These are phyloP conservation scores for Globisporangium barbulae DNA, from an alignment of 352 stramenopile species.

Conservation along the genomic window DNA sequence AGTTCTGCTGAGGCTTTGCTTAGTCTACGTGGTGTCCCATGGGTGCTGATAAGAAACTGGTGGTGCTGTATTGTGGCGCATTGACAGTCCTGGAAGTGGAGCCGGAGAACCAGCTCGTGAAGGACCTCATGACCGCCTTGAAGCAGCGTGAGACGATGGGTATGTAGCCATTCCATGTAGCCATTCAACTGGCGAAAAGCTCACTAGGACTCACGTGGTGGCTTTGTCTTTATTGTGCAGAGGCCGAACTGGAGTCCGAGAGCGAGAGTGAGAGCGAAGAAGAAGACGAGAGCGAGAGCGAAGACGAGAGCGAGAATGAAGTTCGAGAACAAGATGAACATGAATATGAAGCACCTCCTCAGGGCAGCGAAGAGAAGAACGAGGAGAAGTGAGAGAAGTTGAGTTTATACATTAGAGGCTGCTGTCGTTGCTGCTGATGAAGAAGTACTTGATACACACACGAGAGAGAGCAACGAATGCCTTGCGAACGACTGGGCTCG, in stretches of 20 bases:
- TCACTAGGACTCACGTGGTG: neutral
- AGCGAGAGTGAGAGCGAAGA: constrained; percentile 54
- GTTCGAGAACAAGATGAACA: constrained; percentile 15
- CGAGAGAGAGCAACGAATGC: neutral
- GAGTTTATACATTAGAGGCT: neutral
- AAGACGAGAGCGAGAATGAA: constrained; percentile 19
- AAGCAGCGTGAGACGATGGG: constrained; percentile 55
- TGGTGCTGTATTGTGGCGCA: neutral
- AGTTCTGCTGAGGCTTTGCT: neutral
- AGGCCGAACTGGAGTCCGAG: constrained; percentile 34
- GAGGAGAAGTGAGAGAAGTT: constrained; percentile 7
- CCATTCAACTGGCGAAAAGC: neutral
- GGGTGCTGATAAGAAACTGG: neutral
- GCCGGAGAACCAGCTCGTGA: constrained; percentile 60
- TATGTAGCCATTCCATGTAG: constrained; percentile 7
- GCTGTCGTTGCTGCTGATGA: neutral
- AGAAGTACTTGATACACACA: neutral
- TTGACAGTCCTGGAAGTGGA: constrained; percentile 50
- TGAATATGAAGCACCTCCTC: constrained; percentile 24
- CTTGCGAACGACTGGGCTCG: no score
- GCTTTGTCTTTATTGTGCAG: constrained; percentile 14
- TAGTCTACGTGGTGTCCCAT: neutral
- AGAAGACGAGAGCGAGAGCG: constrained; percentile 21
- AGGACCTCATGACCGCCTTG: constrained; percentile 58
- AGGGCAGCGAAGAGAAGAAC: constrained; percentile 18